Conservation (phyloP, 495 filamentous ascomycete species). For the Neurospora sp. region DNA sequence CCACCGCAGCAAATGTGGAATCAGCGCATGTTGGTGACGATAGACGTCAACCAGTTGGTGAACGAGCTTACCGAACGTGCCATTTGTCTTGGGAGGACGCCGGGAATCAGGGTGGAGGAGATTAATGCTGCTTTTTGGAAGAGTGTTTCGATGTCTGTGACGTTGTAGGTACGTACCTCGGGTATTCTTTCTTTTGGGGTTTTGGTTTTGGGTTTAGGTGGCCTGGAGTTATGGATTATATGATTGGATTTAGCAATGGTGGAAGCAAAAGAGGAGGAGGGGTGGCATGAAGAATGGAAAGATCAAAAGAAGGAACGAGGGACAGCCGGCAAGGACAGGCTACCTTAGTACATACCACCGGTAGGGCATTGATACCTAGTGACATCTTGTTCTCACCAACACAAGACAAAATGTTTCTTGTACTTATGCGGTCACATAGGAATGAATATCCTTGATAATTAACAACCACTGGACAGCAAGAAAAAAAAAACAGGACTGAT, state of each 20-base stretch:
- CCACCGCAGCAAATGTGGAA: neutral
- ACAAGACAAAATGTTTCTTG: neutral
- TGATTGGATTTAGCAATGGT: too few relatives aligned
- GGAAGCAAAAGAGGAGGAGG: neutral
- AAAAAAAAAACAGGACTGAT: neutral
- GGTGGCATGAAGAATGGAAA: neutral
- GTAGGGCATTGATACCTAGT: neutral
- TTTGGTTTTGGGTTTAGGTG: neutral
- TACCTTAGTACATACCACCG: neutral
- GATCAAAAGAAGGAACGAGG: neutral
- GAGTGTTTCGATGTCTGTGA: conserved; percentile 6
- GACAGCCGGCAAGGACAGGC: neutral
- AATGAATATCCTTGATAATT: neutral
- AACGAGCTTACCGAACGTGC: conserved; percentile 20
- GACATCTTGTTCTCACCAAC: neutral
- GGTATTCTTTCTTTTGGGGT: neutral
- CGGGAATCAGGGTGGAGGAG: conserved; percentile 49
- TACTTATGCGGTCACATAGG: neutral
- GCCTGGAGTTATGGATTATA: neutral
- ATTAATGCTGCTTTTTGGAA: conserved; percentile 48
- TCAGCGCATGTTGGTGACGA: conserved; percentile 6
- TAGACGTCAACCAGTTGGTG: conserved; percentile 19
- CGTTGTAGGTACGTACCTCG: neutral
- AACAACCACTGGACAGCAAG: neutral
- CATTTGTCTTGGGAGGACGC: conserved; percentile 51